Base-by-base conservation (phyloP, 1,284 basidiomycete species). In the Lignosus rhinocerotis region DNA sequence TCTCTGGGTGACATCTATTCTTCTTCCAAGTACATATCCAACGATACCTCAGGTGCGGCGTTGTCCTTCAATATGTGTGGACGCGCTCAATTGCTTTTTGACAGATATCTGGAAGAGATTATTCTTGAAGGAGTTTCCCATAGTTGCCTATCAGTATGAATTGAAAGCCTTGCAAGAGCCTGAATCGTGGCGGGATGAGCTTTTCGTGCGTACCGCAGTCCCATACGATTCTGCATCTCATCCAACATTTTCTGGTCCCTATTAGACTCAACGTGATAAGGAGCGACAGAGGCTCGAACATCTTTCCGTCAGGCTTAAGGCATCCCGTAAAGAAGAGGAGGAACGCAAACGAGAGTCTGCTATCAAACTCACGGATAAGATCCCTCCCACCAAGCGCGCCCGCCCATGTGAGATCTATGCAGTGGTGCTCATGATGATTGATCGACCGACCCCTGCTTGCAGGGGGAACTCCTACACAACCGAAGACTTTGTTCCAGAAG, bases 401-500 rank as follows among this genome's bases (percentile, higher is more conserved):
- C 80, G 73, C 47, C 17, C 47, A 48, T 58, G 57, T 68, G 17
- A 25, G 11, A 12, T 19, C 19, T n/a, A 43, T 43, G 14, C 10
- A 8, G 4, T 11, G 10, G 14, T 10, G 10, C 41, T 10, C 9
- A 10, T 43, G 3, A 43, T 19, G 16, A 43, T 55, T 38, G 19
- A 25, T 9, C n/a, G 21, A 31, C 38, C 57, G 32, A 53, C 41
- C 12, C 32, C 51, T 38, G 44, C 43, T 43, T 42, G 45, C 53
- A 60, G 87, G 85, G 85, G 84, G 78, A 76, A 44, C 68, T 71
- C 31, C 61, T 30, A 62, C 72, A 44, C 82, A 79, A 62, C 85
- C 86, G 17, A 90, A 86, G 74, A 80, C 85, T 10, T 76, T 92
- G 11, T 85, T 92, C 64, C 87, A 92, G 74, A 91, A 89, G 74